Evolutionary conservation across 768 basidiomycete genomes (phyloP), one percentile per base, ranked within the genome.

Genomic region (Tricholoma matsutake): DNA sequence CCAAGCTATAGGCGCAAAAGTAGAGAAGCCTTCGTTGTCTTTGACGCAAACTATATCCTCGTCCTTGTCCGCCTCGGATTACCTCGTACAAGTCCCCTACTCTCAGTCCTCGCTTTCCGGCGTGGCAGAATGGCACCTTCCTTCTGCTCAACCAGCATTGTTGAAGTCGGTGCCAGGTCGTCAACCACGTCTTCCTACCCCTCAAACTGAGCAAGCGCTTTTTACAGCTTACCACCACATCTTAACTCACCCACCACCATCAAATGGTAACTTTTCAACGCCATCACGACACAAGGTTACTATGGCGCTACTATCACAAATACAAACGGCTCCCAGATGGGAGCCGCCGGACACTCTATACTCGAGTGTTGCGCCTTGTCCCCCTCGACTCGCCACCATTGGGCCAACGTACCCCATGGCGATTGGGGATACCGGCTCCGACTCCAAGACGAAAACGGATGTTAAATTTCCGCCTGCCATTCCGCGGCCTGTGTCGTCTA

Each of bases 141-240:
- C 87, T 2, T 66, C 83, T 2, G 68, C 71, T 6, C 69, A 69
- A 3, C 71, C 79, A 59, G 68, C 51, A 28, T 47, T 57, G 51
- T 47, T 57, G 51, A 53, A 56, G 18, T 0, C 62, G 67, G 1
- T 59, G 65, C 20, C 65, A 68, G 4, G 43, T 58, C 25, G 51
- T 31, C 66, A 66, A 35, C 43, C 67, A 29, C 69, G 65, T 16
- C 58, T 61, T 31, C 60, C 71, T 4, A 81, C 81, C 1, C 83
- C 86, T 0, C 83, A 83, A 64, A 81, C 82, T 6, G 86, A 89
- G 63, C 87, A 81, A 2, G 79, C 89, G 1, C 81, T 92, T 31
- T 71, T 89, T 45, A 76, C 78, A 11, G 90, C 88, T 5, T 92
- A 90, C 67, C 91, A 90, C 63, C 86, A 92, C 64, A 87, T 91